Percentiles rank a stretch among this genome's conserved stretches.
phyloP scores from a whole-genome alignment of 2,329 filamentous ascomycete genomes.

The Albifimbria verrucaria region DNA sequence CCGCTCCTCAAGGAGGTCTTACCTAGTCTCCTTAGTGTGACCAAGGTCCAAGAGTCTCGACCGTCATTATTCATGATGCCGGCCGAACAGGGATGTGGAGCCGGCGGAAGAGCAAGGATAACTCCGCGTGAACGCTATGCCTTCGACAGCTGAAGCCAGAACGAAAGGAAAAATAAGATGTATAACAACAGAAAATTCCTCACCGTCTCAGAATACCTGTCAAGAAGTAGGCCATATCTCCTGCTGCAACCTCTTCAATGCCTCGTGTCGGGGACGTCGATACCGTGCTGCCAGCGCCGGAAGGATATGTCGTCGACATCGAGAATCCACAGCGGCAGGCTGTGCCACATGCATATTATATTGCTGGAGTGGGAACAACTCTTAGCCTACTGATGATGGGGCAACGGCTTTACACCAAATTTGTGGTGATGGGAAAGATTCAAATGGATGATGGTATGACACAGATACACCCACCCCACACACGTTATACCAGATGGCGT shows the following conservation, averaged over 20 bases:
- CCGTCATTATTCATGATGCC: too few species aligned
- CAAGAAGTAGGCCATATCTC: constrained; percentile 2
- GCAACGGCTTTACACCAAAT: constrained; percentile 23
- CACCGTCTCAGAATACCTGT: neutral
- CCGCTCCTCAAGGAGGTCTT: too few species aligned
- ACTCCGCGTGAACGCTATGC: too few species aligned
- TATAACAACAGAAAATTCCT: neutral
- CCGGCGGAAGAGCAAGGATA: too few species aligned
- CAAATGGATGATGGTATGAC: constrained; percentile 22
- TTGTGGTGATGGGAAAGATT: constrained; percentile 16
- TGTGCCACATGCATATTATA: constrained; percentile 17
- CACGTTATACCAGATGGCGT: too few species aligned
- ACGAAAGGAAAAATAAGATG: too few species aligned
- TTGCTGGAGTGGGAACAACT: constrained; percentile 14
- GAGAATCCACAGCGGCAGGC: constrained; percentile 23
- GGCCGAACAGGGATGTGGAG: too few species aligned
- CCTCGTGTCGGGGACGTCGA: constrained; percentile 11
- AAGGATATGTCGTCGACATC: constrained; percentile 30
- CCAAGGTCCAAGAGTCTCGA: too few species aligned
- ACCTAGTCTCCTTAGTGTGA: too few species aligned
- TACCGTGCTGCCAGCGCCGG: constrained; percentile 19
- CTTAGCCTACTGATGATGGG: constrained; percentile 17
- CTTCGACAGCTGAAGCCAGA: too few species aligned
- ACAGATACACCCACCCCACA: too few species aligned
- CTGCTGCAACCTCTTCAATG: constrained; percentile 15